Evolutionary conservation across 2,329 filamentous ascomycete species (phyloP), one percentile per base, ranked within the genome.

Genomic region (Fusarium praegraminearum): DNA sequence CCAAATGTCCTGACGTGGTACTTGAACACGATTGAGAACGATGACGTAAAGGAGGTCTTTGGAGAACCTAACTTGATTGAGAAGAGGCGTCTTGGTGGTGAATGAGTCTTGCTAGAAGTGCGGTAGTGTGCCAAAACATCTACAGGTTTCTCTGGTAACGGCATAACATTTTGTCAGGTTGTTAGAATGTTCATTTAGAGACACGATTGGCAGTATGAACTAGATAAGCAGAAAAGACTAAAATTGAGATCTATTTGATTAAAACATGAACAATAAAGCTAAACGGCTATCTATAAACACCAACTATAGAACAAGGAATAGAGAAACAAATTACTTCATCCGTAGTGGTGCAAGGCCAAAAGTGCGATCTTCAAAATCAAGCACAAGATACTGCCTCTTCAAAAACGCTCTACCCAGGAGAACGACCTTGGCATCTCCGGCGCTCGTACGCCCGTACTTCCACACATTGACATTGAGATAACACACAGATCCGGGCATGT

Each of bases 301-400:
- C 3, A 32, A 47, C 4, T 10, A 43, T 41, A 1, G 9, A 12
- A 30, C 12, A 16, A 40, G 13, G 12, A 22, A 15, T n/a, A 12
- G n/a, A 40, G 1, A 5, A 20, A 7, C 3, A 20, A 12, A 40
- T 20, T 13, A 40, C 11, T 40, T 22, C n/a, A 5, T 22, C 8
- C 12, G 36, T 11, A 57, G 55, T 13, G 55, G 46, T 7, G 55
- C 55, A 36, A 57, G 36, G 15, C 46, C 46, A 24, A 57, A 57
- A 13, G n/a, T 43, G 10, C 36, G 55, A 3, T 53, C 18, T 8
- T 52, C 22, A 22, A 57, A 57, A 11, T 57, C 26, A 24, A 57
- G 55, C 15, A 53, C 36, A 35, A 57, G 55, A 53, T 57, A 57
- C 2, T 53, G 47, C 46, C 28, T 53, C 36, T 57, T 43, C 13